Conservation (phyloP, 148 eudicot genomes). For the Beta vulgaris region DNA sequence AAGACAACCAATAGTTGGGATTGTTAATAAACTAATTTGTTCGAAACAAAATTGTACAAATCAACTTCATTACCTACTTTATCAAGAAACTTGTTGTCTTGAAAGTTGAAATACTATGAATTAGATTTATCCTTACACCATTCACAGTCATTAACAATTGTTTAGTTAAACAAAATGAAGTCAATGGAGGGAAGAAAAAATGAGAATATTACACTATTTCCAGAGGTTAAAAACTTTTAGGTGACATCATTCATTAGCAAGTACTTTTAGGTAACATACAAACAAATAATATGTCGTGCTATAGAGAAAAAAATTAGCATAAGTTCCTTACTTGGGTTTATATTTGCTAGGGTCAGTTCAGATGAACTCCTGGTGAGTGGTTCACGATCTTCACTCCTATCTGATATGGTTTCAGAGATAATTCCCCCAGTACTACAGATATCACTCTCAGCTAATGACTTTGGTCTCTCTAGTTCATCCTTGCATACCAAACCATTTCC, state of each 20-base stretch:
- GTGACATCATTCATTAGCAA: neutral
- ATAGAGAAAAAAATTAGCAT: slow-evolving; percentile 9
- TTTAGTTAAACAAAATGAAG: neutral
- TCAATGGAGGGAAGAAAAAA: neutral
- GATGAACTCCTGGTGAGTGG: slow-evolving; percentile 27
- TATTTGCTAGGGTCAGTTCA: slow-evolving; percentile 31
- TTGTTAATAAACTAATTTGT: too few relatives aligned
- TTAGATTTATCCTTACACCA: neutral
- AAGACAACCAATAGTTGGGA: too few relatives aligned
- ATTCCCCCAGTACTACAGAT: slow-evolving; percentile 27
- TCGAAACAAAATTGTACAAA: neutral
- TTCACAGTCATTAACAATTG: neutral
- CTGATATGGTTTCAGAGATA: slow-evolving; percentile 37
- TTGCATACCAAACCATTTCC: slow-evolving; percentile 23
- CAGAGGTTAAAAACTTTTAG: neutral
- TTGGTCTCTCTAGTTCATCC: slow-evolving; percentile 25
- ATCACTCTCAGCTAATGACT: slow-evolving; percentile 25
- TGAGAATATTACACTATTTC: neutral
- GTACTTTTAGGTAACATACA: neutral
- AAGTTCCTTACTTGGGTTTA: slow-evolving; percentile 36
- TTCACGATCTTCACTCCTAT: slow-evolving; percentile 35
- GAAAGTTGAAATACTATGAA: neutral
- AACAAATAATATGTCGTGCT: neutral
- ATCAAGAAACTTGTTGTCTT: too few relatives aligned
- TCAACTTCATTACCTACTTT: neutral